These are phyloP conservation scores for Metschnikowia lunata DNA, from an alignment of 805 yeast genomes.

Conservation along the genomic window DNA sequence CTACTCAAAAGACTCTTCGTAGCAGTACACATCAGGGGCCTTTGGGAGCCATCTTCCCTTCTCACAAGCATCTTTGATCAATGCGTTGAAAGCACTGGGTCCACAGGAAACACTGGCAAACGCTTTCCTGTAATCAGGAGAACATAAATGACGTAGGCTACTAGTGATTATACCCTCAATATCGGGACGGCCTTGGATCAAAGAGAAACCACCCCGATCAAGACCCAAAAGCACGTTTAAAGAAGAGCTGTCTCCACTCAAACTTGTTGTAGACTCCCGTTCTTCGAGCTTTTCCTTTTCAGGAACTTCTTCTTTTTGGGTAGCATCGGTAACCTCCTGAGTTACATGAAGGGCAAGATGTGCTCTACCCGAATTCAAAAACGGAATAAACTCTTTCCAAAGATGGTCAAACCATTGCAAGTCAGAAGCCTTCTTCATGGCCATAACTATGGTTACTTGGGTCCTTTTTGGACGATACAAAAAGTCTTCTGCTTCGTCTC, in stretches of 20 bases:
- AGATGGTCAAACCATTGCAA: constrained; percentile 35
- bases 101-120: constrained; percentile 43
- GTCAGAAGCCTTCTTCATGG: constrained; percentile 22
- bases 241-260: neutral
- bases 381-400: constrained; percentile 26
- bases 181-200: constrained; percentile 18
- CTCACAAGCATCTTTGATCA: constrained; percentile 27
- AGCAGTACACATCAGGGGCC: constrained; percentile 41
- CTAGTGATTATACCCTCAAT: constrained; percentile 16
- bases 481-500: constrained; percentile 27
- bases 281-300: constrained; percentile 2
- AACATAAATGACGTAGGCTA: constrained; percentile 13
- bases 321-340: constrained; percentile 14
- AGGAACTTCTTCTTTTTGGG: constrained; percentile 3
- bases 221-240: neutral
- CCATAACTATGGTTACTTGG: constrained; percentile 31
- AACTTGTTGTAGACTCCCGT: constrained; percentile 1
- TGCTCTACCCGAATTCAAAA: constrained; percentile 20
- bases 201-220: constrained; percentile 3
- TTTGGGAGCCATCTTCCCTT: constrained; percentile 21
- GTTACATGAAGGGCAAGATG: constrained; percentile 28
- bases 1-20: constrained; percentile 29
- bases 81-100: constrained; percentile 27
- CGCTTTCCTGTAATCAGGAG: constrained; percentile 18
- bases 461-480: constrained; percentile 29